Evolutionary conservation across 2,329 filamentous ascomycete species (phyloP).

Genomic region (Hyphodiscus sp.): DNA sequence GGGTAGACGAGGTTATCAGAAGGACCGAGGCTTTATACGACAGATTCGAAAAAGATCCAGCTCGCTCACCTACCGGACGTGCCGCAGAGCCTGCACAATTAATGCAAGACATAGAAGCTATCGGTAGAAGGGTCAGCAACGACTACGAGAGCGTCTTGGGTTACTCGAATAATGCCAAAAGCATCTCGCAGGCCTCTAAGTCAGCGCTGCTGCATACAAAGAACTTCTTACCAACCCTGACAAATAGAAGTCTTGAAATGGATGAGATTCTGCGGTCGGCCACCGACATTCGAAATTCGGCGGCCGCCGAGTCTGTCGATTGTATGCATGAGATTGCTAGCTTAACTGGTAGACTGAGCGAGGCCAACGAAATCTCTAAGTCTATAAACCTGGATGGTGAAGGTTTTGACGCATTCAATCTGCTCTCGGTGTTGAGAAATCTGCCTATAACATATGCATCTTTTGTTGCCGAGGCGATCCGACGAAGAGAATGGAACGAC

Average conservation of each 20-base stretch:
- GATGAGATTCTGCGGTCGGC: slow-evolving; percentile 52
- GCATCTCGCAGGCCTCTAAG: slow-evolving; percentile 55
- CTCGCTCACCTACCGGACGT: slow-evolving; percentile 49
- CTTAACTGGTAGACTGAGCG: slow-evolving; percentile 69
- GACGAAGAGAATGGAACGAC: slow-evolving; percentile 83
- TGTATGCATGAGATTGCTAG: slow-evolving; percentile 79
- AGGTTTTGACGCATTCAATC: slow-evolving; percentile 72
- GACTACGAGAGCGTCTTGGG: slow-evolving; percentile 75
- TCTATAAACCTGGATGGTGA: slow-evolving; percentile 67
- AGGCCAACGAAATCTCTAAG: slow-evolving; percentile 65
- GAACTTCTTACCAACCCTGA: slow-evolving; percentile 51
- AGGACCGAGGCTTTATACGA: slow-evolving; percentile 56
- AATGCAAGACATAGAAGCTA: slow-evolving; percentile 76
- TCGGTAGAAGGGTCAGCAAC: slow-evolving; percentile 78
- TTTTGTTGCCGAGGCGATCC: slow-evolving; percentile 77
- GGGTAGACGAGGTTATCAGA: slow-evolving; percentile 52
- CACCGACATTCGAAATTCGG: slow-evolving; percentile 60
- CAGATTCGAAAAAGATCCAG: slow-evolving; percentile 54
- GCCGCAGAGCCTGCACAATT: slow-evolving; percentile 60
- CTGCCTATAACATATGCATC: slow-evolving; percentile 88
- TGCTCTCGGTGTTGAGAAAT: slow-evolving; percentile 71
- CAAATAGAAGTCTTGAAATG: slow-evolving; percentile 53
- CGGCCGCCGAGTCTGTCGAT: slow-evolving; percentile 57
- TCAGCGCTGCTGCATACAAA: slow-evolving; percentile 58
- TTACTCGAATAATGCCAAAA: slow-evolving; percentile 61